Percentiles rank a stretch among this genome's conserved stretches.
Evolutionary conservation across 2,329 filamentous ascomycete species (phyloP).

Genomic region (Trichoderma hamatum): DNA sequence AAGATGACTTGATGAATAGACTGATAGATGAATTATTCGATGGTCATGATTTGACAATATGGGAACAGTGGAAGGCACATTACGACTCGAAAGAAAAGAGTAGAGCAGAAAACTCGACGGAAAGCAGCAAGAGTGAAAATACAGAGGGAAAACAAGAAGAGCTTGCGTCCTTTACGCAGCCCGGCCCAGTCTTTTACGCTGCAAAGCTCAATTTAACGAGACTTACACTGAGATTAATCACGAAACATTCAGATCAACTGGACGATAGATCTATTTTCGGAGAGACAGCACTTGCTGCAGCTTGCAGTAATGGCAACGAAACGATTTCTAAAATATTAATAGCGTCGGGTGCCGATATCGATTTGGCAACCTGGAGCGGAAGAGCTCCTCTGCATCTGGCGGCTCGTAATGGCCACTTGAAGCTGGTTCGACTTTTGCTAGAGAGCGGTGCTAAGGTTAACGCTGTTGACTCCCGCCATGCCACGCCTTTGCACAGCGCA

Average conservation of each 20-base stretch:
- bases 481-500: not conserved
- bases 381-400: not conserved
- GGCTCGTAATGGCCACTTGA: not conserved
- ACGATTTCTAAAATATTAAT: not conserved
- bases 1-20: not conserved
- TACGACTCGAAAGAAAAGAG: not conserved
- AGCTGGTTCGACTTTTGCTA: not conserved
- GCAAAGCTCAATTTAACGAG: not conserved
- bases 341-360: not conserved
- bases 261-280: not conserved
- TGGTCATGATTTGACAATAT: not conserved
- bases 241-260: not conserved
- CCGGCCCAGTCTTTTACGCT: not conserved
- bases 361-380: not conserved
- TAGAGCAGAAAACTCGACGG: not conserved
- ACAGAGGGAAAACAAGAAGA: not conserved
- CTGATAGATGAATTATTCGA: not conserved
- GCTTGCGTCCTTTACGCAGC: not conserved
- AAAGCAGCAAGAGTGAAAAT: not conserved
- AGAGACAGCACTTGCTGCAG: not conserved
- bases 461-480: not conserved
- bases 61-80: not conserved
- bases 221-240: not conserved
- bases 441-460: not conserved
- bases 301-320: not conserved